phyloP scores from a whole-genome alignment of 805 yeast species.

The Sugiyamaella marilandica region DNA sequence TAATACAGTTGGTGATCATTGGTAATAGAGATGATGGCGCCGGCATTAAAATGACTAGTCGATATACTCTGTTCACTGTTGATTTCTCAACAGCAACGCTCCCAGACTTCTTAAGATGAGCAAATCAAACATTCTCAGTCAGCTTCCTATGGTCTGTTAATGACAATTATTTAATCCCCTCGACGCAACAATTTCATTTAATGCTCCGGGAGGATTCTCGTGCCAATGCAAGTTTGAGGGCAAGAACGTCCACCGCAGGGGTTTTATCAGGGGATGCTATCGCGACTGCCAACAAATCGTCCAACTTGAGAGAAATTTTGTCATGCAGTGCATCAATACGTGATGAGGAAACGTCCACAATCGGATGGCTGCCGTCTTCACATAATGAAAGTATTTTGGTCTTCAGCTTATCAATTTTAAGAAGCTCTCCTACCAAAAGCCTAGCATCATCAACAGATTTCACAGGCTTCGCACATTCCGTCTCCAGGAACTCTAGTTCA shows the following conservation, averaged over 20 bases:
- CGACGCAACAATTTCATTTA: too few relatives aligned
- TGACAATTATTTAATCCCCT: too few relatives aligned
- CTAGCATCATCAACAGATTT: conserved; percentile 43
- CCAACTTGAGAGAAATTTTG: neutral
- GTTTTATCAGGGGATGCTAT: neutral
- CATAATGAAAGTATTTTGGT: neutral
- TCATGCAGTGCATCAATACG: neutral
- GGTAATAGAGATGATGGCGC: too few relatives aligned
- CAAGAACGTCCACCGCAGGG: neutral
- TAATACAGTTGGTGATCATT: too few relatives aligned
- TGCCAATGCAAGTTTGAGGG: neutral
- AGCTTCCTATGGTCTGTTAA: too few relatives aligned
- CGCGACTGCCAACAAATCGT: neutral
- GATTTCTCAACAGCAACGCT: too few relatives aligned
- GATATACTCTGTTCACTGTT: too few relatives aligned
- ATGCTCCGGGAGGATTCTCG: too few relatives aligned
- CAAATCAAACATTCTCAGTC: too few relatives aligned
- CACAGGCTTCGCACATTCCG: neutral
- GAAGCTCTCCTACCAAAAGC: conserved; percentile 57
- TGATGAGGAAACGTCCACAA: neutral
- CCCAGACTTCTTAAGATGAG: too few relatives aligned
- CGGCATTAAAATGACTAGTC: too few relatives aligned
- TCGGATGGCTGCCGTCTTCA: neutral
- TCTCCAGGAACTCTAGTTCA: conserved; percentile 22
- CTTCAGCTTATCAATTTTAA: conserved; percentile 41